Conservation (phyloP, 2,329 filamentous ascomycete species). For the Penicillium hesseltinei region DNA sequence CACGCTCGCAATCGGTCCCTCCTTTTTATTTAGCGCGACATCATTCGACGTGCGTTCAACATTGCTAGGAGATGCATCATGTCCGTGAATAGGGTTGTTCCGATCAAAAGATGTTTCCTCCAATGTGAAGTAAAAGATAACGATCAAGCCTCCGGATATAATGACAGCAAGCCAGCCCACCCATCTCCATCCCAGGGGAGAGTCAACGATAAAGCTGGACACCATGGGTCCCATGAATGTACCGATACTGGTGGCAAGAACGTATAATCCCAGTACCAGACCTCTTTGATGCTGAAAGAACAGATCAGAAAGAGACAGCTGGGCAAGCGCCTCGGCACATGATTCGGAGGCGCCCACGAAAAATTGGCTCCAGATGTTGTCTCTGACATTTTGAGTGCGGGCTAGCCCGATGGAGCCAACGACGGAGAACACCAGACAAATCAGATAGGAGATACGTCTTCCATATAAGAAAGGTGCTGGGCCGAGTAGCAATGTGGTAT, state of each 20-base stretch:
- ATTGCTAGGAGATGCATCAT: constrained; percentile 4
- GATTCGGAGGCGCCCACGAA: constrained; percentile 59
- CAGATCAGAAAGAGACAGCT: constrained; percentile 57
- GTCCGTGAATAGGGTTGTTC: constrained; percentile 11
- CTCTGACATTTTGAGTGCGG: constrained; percentile 41
- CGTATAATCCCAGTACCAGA: constrained; percentile 55
- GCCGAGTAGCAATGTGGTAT: constrained; percentile 54
- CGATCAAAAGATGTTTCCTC: constrained; percentile 49
- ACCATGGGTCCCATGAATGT: constrained; percentile 57
- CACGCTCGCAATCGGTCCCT: background rate
- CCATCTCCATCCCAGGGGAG: constrained; percentile 53
- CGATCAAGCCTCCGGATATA: constrained; percentile 48
- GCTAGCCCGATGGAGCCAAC: constrained; percentile 57
- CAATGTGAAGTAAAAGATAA: constrained; percentile 52
- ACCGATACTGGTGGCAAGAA: constrained; percentile 55
- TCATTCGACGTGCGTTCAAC: background rate
- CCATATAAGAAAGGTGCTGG: constrained; percentile 57
- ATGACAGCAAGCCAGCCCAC: constrained; percentile 54
- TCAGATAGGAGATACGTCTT: constrained; percentile 54
- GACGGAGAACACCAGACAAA: constrained; percentile 51
- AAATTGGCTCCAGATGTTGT: constrained; percentile 56
- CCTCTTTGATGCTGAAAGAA: constrained; percentile 60
- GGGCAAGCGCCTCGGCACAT: constrained; percentile 56
- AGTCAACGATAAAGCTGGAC: constrained; percentile 52
- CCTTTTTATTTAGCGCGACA: constrained; percentile 5